Conservation (phyloP, 345 rosid species). For the Rhodamnia argentea region DNA sequence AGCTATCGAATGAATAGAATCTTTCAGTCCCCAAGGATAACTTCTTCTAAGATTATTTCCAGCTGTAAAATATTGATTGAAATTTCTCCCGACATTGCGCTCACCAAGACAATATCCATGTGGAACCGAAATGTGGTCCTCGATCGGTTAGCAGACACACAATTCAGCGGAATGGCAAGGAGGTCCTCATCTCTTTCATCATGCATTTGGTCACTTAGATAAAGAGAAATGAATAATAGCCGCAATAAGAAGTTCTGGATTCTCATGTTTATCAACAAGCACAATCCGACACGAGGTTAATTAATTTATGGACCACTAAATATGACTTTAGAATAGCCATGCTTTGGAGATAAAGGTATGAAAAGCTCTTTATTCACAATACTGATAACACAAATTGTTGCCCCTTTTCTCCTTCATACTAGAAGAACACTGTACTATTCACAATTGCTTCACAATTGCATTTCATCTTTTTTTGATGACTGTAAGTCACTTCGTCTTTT, state of each 20-base stretch:
- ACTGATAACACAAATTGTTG: background rate
- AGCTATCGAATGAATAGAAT: background rate
- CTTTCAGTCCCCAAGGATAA: background rate
- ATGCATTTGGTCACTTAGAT: background rate
- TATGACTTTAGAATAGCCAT: background rate
- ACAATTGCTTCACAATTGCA: background rate
- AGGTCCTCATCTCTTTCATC: background rate
- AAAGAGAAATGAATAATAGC: background rate
- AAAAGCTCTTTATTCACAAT: background rate
- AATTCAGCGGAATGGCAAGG: background rate
- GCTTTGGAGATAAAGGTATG: background rate
- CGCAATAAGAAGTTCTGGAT: background rate
- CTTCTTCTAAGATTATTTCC: background rate
- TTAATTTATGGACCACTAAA: background rate
- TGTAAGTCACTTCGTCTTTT: background rate
- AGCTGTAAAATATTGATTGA: background rate
- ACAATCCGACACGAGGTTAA: background rate
- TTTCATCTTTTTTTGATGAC: background rate
- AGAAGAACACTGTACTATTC: background rate
- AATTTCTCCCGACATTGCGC: background rate
- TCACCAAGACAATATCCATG: background rate
- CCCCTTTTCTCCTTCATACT: background rate
- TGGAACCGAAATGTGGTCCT: background rate
- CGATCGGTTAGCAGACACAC: background rate
- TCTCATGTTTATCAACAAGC: background rate